These are phyloP conservation scores for Chrysoporthe cubensis DNA, from an alignment of 2,329 filamentous ascomycete species.

Conservation along the genomic window DNA sequence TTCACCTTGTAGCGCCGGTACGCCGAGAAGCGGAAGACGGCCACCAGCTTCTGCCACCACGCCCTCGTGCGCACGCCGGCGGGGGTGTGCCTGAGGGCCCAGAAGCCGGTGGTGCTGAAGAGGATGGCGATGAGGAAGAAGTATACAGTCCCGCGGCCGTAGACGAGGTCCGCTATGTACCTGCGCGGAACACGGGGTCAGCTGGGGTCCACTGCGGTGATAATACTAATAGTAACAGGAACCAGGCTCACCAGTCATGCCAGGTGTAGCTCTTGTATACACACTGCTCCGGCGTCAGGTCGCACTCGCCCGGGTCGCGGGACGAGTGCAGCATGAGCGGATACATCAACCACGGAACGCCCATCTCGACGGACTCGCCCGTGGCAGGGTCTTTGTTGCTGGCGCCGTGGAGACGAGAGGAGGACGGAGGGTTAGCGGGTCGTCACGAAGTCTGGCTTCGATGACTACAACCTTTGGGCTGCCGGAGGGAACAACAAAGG, in stretches of 20 bases:
- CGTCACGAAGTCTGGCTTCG: background rate
- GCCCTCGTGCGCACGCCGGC: background rate
- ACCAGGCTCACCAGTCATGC: slow-evolving; percentile 6
- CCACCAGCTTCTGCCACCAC: slow-evolving; percentile 16
- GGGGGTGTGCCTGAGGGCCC: slow-evolving; percentile 10
- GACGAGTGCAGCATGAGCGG: slow-evolving; percentile 14
- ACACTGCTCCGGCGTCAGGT: slow-evolving; percentile 15
- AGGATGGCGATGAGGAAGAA: slow-evolving; percentile 23
- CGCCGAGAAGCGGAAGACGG: slow-evolving; percentile 15
- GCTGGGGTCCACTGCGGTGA: background rate
- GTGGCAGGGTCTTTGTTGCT: background rate
- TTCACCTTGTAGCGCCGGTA: slow-evolving; percentile 11
- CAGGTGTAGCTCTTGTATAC: slow-evolving; percentile 1
- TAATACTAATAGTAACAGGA: background rate
- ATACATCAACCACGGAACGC: slow-evolving; percentile 14
- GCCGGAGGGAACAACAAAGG: background rate
- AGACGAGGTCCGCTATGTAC: slow-evolving; percentile 25
- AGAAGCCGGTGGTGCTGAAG: slow-evolving; percentile 11
- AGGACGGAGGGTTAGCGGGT: background rate
- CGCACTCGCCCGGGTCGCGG: slow-evolving; percentile 17
- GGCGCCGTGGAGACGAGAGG: background rate
- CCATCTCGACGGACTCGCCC: slow-evolving; percentile 4
- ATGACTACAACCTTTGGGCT: background rate
- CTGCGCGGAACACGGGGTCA: background rate
- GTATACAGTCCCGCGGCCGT: slow-evolving; percentile 26